Base-by-base conservation (phyloP, 2,329 filamentous ascomycete genomes). In the Phialophora verrucosa region DNA sequence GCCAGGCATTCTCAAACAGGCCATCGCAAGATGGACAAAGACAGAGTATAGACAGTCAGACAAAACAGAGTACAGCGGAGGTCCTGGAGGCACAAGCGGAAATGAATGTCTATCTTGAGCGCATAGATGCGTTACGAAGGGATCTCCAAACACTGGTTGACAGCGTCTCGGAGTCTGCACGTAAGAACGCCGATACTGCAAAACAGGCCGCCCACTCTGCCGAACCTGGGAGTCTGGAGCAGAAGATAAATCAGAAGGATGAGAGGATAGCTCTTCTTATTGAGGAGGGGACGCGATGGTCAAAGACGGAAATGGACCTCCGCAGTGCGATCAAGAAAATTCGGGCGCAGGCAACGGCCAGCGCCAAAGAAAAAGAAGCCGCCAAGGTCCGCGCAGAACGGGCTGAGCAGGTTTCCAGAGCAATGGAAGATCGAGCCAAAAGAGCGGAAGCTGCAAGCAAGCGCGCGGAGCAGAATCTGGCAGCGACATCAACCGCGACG, bases 201-300 rank as follows among this genome's bases (percentile, higher is more conserved):
- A 90, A 89, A 74, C 87, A 88, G 71, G 85, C 88, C 6, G 88
- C 87, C 2, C 80, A 84, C n/a, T 81, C 84, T 27, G 87, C 90
- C 0, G 81, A 85, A 1, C 75, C 86, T 0, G 90, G 90, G 5
- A 91, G 88, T 63, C 64, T 83, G 1, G 91, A 96, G 70, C 91
- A 90, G 76, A 93, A 91, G 74, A 77, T 98, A 14, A 91, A 92
- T 0, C 93, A 96, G 74, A 96, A 93, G 75, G 93, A 98, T 73
- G 89, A 94, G 73, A 91, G 91, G 76, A 96, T 98, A 73, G 92
- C 93, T 2, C 81, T 93, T 55, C 82, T 99, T 12, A 91, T 99
- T 83, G 90, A 96, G 72, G 95, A 99, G 80, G 95, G 96, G 0
- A 91, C 95, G 73, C 93, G 90, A 71, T 83, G 98, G 8, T 93